Base-by-base conservation (phyloP, 306 rosid genomes). In the Vigna reflexopilosa region DNA sequence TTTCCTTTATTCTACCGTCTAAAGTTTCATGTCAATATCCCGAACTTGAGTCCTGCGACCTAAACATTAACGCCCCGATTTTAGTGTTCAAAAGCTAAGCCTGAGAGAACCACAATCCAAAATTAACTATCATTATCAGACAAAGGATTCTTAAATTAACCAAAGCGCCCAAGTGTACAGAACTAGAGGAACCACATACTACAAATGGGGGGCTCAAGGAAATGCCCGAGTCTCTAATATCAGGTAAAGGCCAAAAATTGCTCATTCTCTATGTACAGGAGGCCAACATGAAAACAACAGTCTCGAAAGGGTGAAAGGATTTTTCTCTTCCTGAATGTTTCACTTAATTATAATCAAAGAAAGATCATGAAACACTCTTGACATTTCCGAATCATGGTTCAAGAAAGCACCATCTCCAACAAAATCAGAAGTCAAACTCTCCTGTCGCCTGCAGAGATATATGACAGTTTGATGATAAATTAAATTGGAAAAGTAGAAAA, bases 351-450 rank as follows among this genome's bases (percentile, higher is more conserved):
- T 78, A 80, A 90, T 82, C 75, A 79, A 83, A 86, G 84, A 82
- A 87, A 84, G 83, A 73, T 85, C 78, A 82, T 24, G 63, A 76
- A 83, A 87, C 87, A 85, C 83, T 78, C 72, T 55, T 32, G 77
- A 78, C 68, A 66, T 76, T 79, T 78, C 80, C 78, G 80, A 80
- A 82, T 76, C 78, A 61, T 77, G 87, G 80, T 77, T 77, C 77
- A 34, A 67, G 14, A 80, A 71, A 76, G 81, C 81, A 73, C 86
- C 26, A 63, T 73, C 80, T 81, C 70, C 65, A 65, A 72, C 85
- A 83, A 81, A 76, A 83, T 96, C 96, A 96, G 91, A 96, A 96
- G 1, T 96, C 97, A 78, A 96, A 96, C 79, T 96, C 99, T 83
- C 99, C 99, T 0, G 90, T 84, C n/a, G 97, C 98, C 99, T 96